Evolutionary conservation across 192 early-diverging fungal species (phyloP).

Genomic region (Backusella luteola): DNA sequence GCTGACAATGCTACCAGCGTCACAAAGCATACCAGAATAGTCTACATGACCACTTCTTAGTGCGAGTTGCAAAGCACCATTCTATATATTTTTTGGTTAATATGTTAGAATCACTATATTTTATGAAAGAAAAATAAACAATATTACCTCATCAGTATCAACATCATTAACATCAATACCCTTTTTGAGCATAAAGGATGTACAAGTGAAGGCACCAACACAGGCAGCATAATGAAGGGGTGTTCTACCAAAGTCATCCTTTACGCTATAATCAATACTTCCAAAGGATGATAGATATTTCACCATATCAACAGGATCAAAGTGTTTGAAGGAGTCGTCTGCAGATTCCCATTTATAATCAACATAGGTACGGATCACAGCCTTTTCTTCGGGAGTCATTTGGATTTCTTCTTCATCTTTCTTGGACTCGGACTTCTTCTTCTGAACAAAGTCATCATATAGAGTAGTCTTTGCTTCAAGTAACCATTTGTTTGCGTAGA

Average conservation of each 20-base stretch:
- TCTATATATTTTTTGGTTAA: constrained; percentile 15
- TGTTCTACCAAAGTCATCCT: constrained; percentile 50
- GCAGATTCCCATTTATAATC: constrained; percentile 34
- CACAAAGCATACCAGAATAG: constrained; percentile 46
- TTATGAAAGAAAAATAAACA: neutral
- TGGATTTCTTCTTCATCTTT: constrained; percentile 3
- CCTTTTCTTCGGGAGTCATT: neutral
- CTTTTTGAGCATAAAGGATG: constrained; percentile 34
- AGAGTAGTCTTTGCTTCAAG: neutral
- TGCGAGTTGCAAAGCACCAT: constrained; percentile 45
- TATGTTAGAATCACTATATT: neutral
- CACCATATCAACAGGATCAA: constrained; percentile 54
- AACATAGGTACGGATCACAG: neutral
- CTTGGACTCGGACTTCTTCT: neutral
- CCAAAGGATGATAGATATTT: constrained; percentile 31
- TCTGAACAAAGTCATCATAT: neutral
- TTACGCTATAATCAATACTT: constrained; percentile 30
- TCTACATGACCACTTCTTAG: constrained; percentile 42
- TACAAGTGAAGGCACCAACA: constrained; percentile 50
- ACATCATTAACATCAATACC: constrained; percentile 23
- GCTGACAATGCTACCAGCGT: constrained; percentile 35
- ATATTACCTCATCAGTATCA: constrained; percentile 36
- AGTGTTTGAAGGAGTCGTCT: constrained; percentile 4
- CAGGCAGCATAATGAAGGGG: constrained; percentile 55
- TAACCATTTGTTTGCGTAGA: constrained; percentile 17